These are phyloP conservation scores for Furcasterigmium furcatum DNA, from an alignment of 2,329 filamentous ascomycete genomes.

Conservation along the genomic window DNA sequence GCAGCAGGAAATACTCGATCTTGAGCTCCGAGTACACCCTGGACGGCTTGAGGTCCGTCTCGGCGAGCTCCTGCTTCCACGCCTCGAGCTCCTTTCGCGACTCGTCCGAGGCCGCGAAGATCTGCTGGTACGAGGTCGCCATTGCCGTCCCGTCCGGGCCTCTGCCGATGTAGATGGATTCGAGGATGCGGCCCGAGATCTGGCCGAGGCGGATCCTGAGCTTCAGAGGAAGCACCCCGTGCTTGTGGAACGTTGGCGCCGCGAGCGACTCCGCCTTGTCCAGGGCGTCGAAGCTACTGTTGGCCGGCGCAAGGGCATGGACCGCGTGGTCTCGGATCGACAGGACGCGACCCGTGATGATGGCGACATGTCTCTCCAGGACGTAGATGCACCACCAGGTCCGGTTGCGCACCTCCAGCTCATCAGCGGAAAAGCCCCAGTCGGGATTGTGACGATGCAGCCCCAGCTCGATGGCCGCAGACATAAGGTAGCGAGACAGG, in stretches of 20 bases:
- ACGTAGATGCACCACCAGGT: conserved; percentile 19
- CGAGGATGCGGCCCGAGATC: conserved; percentile 17
- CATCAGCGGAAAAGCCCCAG: conserved; percentile 15
- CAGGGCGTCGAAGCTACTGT: conserved; percentile 11
- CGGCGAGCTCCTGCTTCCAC: conserved; percentile 14
- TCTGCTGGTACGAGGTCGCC: conserved; percentile 16
- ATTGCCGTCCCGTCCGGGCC: conserved; percentile 14
- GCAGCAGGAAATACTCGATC: conserved; percentile 17
- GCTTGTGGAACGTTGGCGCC: conserved; percentile 10
- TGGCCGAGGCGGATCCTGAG: conserved; percentile 12
- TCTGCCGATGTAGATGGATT: conserved; percentile 19
- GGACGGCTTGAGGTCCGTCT: conserved; percentile 13
- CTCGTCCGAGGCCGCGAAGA: conserved; percentile 13
- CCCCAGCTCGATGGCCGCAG: conserved; percentile 17
- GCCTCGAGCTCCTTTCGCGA: conserved; percentile 11
- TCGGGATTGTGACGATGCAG: conserved; percentile 16
- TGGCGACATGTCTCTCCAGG: conserved; percentile 12
- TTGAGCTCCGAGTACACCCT: conserved; percentile 19
- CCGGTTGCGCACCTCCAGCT: conserved; percentile 15
- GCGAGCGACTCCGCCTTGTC: conserved; percentile 6
- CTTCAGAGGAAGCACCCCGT: conserved; percentile 9
- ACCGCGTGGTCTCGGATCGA: conserved; percentile 18
- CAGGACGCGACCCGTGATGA: conserved; percentile 17
- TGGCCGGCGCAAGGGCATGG: conserved; percentile 13
- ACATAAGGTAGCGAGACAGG: conserved; percentile 19